Percentiles rank a stretch among this genome's conserved stretches.
phyloP scores from a whole-genome alignment of 2,329 filamentous ascomycete species.

The Hypoxylon sp. region DNA sequence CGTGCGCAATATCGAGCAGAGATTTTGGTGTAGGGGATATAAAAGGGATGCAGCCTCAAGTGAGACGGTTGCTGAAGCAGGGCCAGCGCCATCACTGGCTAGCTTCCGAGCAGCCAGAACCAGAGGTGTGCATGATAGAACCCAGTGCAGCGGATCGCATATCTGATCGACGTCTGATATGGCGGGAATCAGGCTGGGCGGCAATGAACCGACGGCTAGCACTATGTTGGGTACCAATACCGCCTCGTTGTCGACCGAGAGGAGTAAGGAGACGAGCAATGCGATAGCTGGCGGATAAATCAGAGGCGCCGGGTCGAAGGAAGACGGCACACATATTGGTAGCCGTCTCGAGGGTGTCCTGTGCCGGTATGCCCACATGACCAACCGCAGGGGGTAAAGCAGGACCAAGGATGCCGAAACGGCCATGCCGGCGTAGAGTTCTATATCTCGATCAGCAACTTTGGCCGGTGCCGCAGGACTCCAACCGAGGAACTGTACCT shows the following conservation, averaged over 20 bases:
- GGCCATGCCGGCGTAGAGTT: constrained; percentile 51
- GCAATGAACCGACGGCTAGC: constrained; percentile 80
- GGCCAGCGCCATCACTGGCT: constrained; percentile 28
- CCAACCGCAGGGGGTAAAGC: constrained; percentile 68
- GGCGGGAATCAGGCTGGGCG: constrained; percentile 74
- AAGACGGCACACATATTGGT: constrained; percentile 67
- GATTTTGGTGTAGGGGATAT: constrained; percentile 83
- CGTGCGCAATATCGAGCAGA: constrained; percentile 76
- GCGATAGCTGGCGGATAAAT: constrained; percentile 84
- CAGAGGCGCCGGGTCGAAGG: constrained; percentile 92
- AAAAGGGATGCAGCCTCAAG: constrained; percentile 69
- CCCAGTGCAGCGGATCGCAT: constrained; percentile 79
- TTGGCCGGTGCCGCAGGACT: not conserved
- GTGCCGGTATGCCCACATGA: constrained; percentile 56
- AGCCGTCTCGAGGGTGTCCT: constrained; percentile 49
- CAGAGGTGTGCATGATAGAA: constrained; percentile 75
- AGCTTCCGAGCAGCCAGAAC: constrained; percentile 53
- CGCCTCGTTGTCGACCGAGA: constrained; percentile 67
- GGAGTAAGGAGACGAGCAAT: constrained; percentile 76
- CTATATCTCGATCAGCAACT: constrained; percentile 46
- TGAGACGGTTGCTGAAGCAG: constrained; percentile 47
- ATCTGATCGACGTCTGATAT: constrained; percentile 61
- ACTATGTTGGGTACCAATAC: constrained; percentile 80
- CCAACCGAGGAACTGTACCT: constrained; percentile 51
- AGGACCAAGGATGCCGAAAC: constrained; percentile 51